Base-by-base conservation (phyloP, 805 yeast genomes). In the Nakazawaea pomicola region DNA sequence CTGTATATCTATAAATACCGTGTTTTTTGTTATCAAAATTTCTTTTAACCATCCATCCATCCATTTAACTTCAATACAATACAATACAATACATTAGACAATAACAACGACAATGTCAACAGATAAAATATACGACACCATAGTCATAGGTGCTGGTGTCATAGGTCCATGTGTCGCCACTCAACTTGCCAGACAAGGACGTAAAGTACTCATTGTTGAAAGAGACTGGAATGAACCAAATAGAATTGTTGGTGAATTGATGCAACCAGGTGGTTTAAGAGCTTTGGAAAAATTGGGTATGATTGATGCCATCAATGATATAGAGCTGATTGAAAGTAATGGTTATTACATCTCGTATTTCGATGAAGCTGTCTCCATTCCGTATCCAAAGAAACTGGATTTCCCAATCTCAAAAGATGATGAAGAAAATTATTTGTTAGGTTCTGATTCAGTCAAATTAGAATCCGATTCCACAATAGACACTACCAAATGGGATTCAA, bases 71-170 rank as follows among this genome's bases (percentile, higher is more conserved):
- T n/a, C n/a, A n/a, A n/a, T n/a, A n/a, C n/a, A n/a, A n/a, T n/a
- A n/a, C n/a, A n/a, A n/a, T n/a, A n/a, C n/a, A n/a, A n/a, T n/a
- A n/a, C n/a, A n/a, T n/a, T n/a, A 23, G 25, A 8, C 25, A 8
- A 8, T 8, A 23, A 23, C 15, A 28, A 4, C 27, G 11, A 27
- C 19, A 15, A 32, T 18, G 24, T 9, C 29, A 16, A 10, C 29
- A 29, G 27, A 19, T 29, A 14, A 18, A 15, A 12, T 28, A 17
- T 88, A 77, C 62, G 99, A 93, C 56, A 91, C 82, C 38, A 80
- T 91, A 31, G 83, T 93, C 19, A 79, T 93, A 29, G 99, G 99
- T n/a, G 97, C 98, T n/a, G 99, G 99, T 42, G 95, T 91, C 16
- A 82, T 88, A 18, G 99, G 99, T 1, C 96, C 99, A 2, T 81